phyloP scores from a whole-genome alignment of 441 rosid species.

The Corymbia citriodora region DNA sequence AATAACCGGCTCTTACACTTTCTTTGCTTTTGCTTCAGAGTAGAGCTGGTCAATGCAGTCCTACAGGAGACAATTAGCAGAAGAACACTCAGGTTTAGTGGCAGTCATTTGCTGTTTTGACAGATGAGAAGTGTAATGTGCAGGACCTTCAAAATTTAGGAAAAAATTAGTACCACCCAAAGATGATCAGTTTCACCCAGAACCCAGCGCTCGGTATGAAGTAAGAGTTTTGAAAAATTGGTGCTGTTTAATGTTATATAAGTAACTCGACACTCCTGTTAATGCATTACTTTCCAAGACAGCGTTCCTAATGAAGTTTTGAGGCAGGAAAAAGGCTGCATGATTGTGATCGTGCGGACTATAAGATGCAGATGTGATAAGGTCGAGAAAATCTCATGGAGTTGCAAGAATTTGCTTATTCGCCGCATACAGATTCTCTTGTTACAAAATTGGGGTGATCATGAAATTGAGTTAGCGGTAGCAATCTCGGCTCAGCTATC shows the following conservation, averaged over 20 bases:
- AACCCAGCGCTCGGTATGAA: neutral
- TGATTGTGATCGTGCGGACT: neutral
- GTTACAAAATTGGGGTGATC: neutral
- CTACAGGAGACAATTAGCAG: slow-evolving; percentile 26
- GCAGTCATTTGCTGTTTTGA: neutral
- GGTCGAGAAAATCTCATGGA: neutral
- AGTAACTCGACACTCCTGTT: neutral
- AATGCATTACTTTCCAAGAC: neutral
- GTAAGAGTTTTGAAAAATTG: neutral
- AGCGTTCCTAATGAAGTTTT: neutral
- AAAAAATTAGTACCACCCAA: neutral
- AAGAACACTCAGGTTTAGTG: neutral
- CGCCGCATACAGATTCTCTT: neutral
- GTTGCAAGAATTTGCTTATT: neutral
- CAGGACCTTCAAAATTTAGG: neutral
- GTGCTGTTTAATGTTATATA: neutral
- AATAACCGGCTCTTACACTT: slow-evolving; percentile 23
- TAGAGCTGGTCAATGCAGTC: slow-evolving; percentile 59
- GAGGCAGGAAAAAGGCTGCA: neutral
- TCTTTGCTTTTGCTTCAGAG: slow-evolving; percentile 52
- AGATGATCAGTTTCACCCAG: neutral
- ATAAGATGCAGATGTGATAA: neutral
- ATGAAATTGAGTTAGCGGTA: neutral
- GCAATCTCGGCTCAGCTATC: neutral
- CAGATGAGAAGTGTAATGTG: neutral